phyloP scores from a whole-genome alignment of 305 asterid genomes.

The Solanum aculeatissimum region DNA sequence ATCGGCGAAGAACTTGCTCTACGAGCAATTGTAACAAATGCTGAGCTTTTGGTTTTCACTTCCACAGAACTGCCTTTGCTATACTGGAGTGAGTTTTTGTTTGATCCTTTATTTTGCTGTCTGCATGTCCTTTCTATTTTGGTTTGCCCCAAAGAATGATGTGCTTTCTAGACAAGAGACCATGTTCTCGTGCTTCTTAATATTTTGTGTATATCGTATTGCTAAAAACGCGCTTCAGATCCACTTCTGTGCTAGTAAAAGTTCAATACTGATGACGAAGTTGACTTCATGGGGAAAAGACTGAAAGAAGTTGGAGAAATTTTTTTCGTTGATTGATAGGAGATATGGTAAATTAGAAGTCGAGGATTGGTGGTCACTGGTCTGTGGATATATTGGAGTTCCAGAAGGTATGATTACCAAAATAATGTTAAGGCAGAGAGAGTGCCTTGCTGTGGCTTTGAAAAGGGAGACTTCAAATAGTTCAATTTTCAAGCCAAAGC shows the following conservation, averaged over 20 bases:
- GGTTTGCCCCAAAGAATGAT: background rate
- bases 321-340: background rate
- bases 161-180: background rate
- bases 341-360: background rate
- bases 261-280: background rate
- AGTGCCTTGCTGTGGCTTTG: background rate
- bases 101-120: background rate
- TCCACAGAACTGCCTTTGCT: constrained; percentile 25
- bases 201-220: background rate
- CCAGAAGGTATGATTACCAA: background rate
- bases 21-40: constrained; percentile 14
- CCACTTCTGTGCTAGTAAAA: background rate
- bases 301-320: background rate
- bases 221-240: background rate
- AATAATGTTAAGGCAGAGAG: background rate
- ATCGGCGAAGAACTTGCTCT: constrained; percentile 18
- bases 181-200: background rate
- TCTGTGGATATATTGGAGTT: background rate
- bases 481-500: background rate
- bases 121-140: background rate
- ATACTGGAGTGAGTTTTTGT: constrained; percentile 22
- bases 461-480: background rate
- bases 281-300: background rate
- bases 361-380: background rate
- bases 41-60: constrained; percentile 39